These are phyloP conservation scores for Suillus occidentalis DNA, from an alignment of 768 basidiomycete genomes.

Conservation along the genomic window DNA sequence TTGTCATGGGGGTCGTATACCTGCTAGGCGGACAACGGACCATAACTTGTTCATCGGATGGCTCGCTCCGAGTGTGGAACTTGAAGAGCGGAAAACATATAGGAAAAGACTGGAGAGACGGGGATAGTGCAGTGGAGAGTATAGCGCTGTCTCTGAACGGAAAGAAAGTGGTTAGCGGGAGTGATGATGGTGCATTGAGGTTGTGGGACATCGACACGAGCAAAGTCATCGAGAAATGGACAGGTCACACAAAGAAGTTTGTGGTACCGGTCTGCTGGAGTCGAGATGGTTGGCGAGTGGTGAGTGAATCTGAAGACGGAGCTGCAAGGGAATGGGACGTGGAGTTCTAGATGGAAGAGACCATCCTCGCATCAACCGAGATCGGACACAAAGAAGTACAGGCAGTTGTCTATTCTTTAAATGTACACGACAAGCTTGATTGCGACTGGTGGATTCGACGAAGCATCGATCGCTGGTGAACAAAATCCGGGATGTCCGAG, in stretches of 20 bases:
- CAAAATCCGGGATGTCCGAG: slow-evolving; percentile 1
- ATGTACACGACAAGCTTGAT: neutral
- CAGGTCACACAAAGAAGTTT: neutral
- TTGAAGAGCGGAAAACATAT: neutral
- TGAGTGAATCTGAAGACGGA: neutral
- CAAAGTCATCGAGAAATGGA: neutral
- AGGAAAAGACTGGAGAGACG: neutral
- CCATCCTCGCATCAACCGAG: neutral
- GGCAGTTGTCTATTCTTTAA: neutral
- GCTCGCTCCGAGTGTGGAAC: neutral
- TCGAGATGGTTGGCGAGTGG: neutral
- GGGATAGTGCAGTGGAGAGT: neutral
- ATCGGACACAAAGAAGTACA: neutral
- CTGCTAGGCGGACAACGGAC: neutral
- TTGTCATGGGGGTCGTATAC: neutral
- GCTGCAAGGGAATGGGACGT: neutral
- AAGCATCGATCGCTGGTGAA: no score
- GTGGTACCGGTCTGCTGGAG: neutral
- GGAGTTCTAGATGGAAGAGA: neutral
- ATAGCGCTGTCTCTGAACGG: neutral
- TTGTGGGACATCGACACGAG: neutral
- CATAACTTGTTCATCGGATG: neutral
- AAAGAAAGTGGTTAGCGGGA: neutral
- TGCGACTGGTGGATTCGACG: slow-evolving; percentile 1
- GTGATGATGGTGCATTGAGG: neutral